Evolutionary conservation across 208 protist genomes (phyloP), one percentile per base, ranked within the genome.

Genomic region (Trypanosoma rangeli): DNA sequence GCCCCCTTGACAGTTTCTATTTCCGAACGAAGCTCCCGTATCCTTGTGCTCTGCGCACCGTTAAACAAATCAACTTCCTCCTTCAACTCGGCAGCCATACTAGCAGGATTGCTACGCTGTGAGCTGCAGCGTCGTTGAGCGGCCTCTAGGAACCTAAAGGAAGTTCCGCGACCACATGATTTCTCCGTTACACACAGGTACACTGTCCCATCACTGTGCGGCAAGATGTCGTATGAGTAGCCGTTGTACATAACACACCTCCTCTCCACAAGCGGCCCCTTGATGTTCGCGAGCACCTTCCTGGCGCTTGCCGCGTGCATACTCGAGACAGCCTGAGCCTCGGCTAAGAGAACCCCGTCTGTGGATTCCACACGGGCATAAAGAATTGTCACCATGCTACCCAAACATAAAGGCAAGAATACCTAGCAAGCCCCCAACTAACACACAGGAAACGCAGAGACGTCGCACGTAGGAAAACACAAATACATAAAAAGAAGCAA

Each of bases 1-100:
- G 68, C 56, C n/a, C 61, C 58, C 49, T 76, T 74, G 9, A 79
- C 73, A 16, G 66, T 66, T 29, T 63, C 79, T 8, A 84, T 49
- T 33, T 74, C 53, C 28, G 56, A 66, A 29, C 57, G 58, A 20
- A 84, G 53, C 18, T 75, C 65, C 55, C 59, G 60, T 72, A 84
- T 70, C 59, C 74, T 78, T 50, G 66, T 62, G 53, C 64, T 58
- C 29, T 79, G 56, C n/a, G 58, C 26, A 60, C 76, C 60, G 46
- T 81, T 78, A 52, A 69, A 81, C 48, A 76, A 59, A 0, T 64
- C 58, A 9, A 77, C 39, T n/a, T 64, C 58, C 53, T 64, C 61
- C 49, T 35, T 69, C 8, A 76, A 53, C 31, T 72, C 61, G 3
- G 57, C 15, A 44, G 67, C 64, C 3, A 78, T 48, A 24, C 13